Evolutionary conservation across 768 basidiomycete genomes (phyloP).

Genomic region (Kwoniella sp.): DNA sequence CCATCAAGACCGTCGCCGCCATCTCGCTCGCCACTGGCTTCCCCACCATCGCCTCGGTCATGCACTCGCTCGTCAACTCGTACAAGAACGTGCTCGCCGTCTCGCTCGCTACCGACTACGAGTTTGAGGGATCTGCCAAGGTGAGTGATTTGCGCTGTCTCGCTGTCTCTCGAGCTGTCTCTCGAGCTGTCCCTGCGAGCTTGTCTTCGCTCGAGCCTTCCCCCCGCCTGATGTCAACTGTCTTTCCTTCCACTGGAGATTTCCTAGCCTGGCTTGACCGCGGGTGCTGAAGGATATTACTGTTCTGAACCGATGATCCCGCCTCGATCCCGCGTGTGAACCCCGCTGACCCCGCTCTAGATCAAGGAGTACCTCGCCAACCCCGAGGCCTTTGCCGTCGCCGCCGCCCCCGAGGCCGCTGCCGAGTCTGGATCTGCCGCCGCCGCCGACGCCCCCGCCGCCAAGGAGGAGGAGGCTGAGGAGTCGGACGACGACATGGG

Average conservation of each 20-base stretch:
- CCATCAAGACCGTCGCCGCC: conserved; percentile 91
- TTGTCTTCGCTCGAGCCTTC: conserved; percentile 30
- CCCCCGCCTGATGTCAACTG: conserved; percentile 49
- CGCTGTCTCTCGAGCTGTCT: conserved; percentile 13
- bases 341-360: conserved; percentile 55
- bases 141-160: conserved; percentile 53
- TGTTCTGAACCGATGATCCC: too few species aligned
- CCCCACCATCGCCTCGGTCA: conserved; percentile 89
- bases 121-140: conserved; percentile 90
- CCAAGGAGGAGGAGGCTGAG: conserved; percentile 68
- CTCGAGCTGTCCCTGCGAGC: conserved; percentile 14
- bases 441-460: conserved; percentile 56
- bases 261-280: conserved; percentile 56
- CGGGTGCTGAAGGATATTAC: too few species aligned
- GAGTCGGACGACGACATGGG: conserved; percentile 49
- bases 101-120: conserved; percentile 84
- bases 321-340: too few species aligned
- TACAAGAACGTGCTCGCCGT: conserved; percentile 98
- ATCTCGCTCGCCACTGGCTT: conserved; percentile 94
- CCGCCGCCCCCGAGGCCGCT: conserved; percentile 62
- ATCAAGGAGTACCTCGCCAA: conserved; percentile 95
- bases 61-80: conserved; percentile 93
- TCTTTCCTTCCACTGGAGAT: conserved; percentile 72
- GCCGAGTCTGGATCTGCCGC: conserved; percentile 51
- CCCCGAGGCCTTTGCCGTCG: conserved; percentile 92